phyloP scores from a whole-genome alignment of 441 rosid species.

The Melastoma candidum region DNA sequence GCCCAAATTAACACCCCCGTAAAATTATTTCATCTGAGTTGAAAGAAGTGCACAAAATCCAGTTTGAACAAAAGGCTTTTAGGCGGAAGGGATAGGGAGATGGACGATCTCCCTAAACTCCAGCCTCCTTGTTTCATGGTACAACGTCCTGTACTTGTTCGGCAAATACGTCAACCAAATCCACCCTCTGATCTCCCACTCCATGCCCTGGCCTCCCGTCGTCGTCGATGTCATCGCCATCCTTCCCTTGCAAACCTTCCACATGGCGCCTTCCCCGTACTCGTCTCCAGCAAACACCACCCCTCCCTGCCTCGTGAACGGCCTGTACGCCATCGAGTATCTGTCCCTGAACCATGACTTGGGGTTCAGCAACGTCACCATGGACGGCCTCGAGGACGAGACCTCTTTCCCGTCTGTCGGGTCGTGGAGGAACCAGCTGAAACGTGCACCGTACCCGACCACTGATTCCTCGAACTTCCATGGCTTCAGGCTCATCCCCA shows the following conservation, averaged over 20 bases:
- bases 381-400: conserved; percentile 64
- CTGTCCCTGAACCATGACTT: conserved; percentile 76
- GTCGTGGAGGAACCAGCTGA: conserved; percentile 88
- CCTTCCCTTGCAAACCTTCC: conserved; percentile 59
- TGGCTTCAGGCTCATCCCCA: conserved; percentile 52
- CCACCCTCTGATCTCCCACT: conserved; percentile 75
- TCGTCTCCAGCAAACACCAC: conserved; percentile 76
- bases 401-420: conserved; percentile 68
- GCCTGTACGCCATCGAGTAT: conserved; percentile 57
- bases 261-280: conserved; percentile 60
- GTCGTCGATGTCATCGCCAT: conserved; percentile 27
- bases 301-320: conserved; percentile 76
- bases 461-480: conserved; percentile 84
- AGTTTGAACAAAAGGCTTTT: no score
- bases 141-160: conserved; percentile 55
- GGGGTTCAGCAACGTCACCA: conserved; percentile 46
- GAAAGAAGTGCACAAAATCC: no score
- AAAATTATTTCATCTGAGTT: no score
- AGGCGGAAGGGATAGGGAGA: conserved; percentile 16
- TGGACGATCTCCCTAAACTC: conserved; percentile 62
- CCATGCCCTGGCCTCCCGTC: conserved; percentile 23
- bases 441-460: conserved; percentile 40
- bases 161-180: conserved; percentile 96
- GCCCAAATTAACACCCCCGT: no score
- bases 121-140: conserved; percentile 64